Evolutionary conservation across 2,329 filamentous ascomycete genomes (phyloP).

Genomic region (Aureobasidium sp.): DNA sequence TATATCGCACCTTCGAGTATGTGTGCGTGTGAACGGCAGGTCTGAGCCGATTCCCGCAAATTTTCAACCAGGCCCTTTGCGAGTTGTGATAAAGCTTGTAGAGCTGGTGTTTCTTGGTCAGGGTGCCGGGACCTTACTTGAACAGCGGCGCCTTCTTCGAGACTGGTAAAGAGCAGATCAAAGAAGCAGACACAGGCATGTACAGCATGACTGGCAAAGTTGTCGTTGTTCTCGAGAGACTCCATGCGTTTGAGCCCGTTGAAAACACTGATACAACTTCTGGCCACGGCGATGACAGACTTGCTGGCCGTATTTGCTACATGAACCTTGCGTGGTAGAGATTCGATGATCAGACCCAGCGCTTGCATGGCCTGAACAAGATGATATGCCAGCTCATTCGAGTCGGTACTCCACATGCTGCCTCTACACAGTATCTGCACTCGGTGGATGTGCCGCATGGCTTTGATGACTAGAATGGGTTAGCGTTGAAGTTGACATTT

Average conservation of each 20-base stretch:
- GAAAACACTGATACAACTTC: constrained; percentile 34
- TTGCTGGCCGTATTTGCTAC: constrained; percentile 14
- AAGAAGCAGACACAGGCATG: constrained; percentile 17
- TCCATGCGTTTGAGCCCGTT: constrained; percentile 24
- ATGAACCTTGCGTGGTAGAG: constrained; percentile 15
- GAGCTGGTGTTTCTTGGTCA: constrained; percentile 16
- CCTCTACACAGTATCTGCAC: constrained; percentile 24
- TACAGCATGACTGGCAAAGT: background rate
- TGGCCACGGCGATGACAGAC: constrained; percentile 24
- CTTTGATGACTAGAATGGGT: background rate
- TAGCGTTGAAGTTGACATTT: background rate
- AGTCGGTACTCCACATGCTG: constrained; percentile 17
- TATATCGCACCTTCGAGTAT: constrained; percentile 41
- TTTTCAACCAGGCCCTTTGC: constrained; percentile 32
- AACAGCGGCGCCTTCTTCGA: constrained; percentile 21
- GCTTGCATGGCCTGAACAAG: constrained; percentile 22
- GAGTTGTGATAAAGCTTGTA: constrained; percentile 20
- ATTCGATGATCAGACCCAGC: constrained; percentile 21
- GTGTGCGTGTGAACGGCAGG: constrained; percentile 29
- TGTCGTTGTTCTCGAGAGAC: background rate
- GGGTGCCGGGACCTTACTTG: background rate
- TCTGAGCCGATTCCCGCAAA: constrained; percentile 24
- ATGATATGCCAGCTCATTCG: constrained; percentile 23
- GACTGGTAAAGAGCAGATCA: constrained; percentile 14
- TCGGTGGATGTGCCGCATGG: constrained; percentile 26